Conservation (phyloP, 2,329 filamentous ascomycete species). For the Verticillium klebahnii region DNA sequence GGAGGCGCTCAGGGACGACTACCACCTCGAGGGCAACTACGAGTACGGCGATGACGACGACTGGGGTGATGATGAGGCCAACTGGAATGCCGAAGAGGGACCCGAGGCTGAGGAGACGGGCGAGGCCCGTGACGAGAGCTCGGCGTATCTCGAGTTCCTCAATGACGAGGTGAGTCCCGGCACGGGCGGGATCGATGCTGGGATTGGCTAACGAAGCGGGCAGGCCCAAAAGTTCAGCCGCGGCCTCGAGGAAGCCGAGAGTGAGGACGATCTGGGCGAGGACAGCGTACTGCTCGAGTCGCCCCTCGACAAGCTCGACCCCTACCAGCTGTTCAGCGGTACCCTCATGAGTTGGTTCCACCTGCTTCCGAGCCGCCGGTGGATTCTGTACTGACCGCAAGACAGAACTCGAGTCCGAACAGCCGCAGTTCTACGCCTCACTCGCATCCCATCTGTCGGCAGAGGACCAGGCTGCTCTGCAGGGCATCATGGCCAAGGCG, state of each 20-base stretch:
- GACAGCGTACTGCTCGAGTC: slow-evolving; percentile 92
- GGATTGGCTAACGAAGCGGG: slow-evolving; percentile 15
- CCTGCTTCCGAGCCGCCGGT: not conserved
- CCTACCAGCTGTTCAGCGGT: slow-evolving; percentile 82
- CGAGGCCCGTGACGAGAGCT: slow-evolving; percentile 83
- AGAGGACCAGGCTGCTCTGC: slow-evolving; percentile 78
- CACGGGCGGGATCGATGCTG: not conserved
- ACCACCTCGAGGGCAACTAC: slow-evolving; percentile 58
- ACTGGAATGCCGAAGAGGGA: slow-evolving; percentile 74
- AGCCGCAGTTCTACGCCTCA: slow-evolving; percentile 80
- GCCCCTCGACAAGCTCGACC: slow-evolving; percentile 90
- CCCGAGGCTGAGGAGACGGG: slow-evolving; percentile 58
- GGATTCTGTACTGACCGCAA: slow-evolving; percentile 16
- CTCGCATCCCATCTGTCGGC: slow-evolving; percentile 73
- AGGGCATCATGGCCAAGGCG: slow-evolving; percentile 67
- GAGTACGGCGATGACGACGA: slow-evolving; percentile 72
- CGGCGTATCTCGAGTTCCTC: slow-evolving; percentile 91
- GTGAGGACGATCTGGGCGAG: slow-evolving; percentile 85
- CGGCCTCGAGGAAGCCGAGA: slow-evolving; percentile 58
- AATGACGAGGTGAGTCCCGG: slow-evolving; percentile 69
- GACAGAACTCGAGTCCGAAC: slow-evolving; percentile 80
- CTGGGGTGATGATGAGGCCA: slow-evolving; percentile 75
- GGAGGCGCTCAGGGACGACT: slow-evolving; percentile 86
- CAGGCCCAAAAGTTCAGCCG: slow-evolving; percentile 80
- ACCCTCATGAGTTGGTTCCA: slow-evolving; percentile 71